phyloP scores from a whole-genome alignment of 495 filamentous ascomycete genomes.

The Aspergillus leporis region DNA sequence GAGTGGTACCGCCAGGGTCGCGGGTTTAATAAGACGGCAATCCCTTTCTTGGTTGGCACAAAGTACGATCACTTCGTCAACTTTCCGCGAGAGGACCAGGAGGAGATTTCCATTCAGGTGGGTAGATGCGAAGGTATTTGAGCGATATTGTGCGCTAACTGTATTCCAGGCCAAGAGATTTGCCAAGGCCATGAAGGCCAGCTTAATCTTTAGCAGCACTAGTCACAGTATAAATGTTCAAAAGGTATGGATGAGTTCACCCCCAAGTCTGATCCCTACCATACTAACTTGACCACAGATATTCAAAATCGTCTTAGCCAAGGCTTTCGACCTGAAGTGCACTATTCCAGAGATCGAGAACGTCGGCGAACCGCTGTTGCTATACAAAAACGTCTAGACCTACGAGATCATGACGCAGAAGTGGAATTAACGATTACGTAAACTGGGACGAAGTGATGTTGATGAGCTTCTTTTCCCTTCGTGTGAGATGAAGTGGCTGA shows the following conservation, averaged over 20 bases:
- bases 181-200: slow-evolving; percentile 96
- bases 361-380: slow-evolving; percentile 89
- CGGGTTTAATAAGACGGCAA: slow-evolving; percentile 99
- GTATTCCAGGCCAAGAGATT: slow-evolving; percentile 79
- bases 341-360: slow-evolving; percentile 99
- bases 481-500: slow-evolving; percentile 12
- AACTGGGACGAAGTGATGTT: slow-evolving; percentile 44
- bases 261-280: background rate
- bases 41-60: slow-evolving; percentile 93
- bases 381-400: slow-evolving; percentile 77
- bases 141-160: slow-evolving; percentile 9
- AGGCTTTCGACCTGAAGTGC: slow-evolving; percentile 98
- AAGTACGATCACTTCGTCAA: slow-evolving; percentile 99
- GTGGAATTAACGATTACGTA: slow-evolving; percentile 38
- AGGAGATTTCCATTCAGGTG: slow-evolving; percentile 96
- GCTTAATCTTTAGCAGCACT: slow-evolving; percentile 96
- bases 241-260: slow-evolving; percentile 62
- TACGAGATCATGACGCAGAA: slow-evolving; percentile 11
- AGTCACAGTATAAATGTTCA: slow-evolving; percentile 99
- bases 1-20: slow-evolving; percentile 98
- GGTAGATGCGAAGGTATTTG: slow-evolving; percentile 9
- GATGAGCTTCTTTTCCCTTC: slow-evolving; percentile 32
- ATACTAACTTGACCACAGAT: slow-evolving; percentile 60
- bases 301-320: slow-evolving; percentile 98
- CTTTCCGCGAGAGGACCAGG: slow-evolving; percentile 93